Evolutionary conservation across 768 basidiomycete genomes (phyloP), one percentile per base, ranked within the genome.

Genomic region (Chalciporus chontae): DNA sequence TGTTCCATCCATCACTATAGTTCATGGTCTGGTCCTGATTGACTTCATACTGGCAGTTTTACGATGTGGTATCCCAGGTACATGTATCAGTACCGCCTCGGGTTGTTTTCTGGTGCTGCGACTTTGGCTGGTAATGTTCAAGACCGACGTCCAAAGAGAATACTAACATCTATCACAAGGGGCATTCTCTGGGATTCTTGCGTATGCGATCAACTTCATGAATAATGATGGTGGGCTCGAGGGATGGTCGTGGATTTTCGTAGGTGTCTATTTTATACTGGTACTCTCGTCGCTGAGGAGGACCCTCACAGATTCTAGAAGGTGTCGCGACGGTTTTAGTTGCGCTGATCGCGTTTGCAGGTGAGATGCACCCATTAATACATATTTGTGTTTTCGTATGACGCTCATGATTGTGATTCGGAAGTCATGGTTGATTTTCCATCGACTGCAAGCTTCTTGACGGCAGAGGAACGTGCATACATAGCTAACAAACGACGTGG

Each of bases 221-320:
- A 60, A 65, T 23, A 78, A 77, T 0, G 65, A 63, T 0, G 65
- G 57, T 3, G 75, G 78, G 1, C 59, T 78, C 15, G 57, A 73
- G 14, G 83, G 80, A 10, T 85, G 84, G 84, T 78, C 78, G 0
- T 85, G 83, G 84, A 83, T 85, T 42, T 85, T 85, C 48, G 80
- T 83, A 54, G 26, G 26, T 37, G 77, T 63, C 8, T 1, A 2
- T 27, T 4, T 9, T n/a, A 17, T 3, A n/a, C 4, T 5, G 2
- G 32, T 9, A 18, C 23, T n/a, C 21, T 26, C 2, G 8, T 45
- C 4, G 21, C 17, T 27, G 40, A n/a, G 42, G 40, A n/a, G 42
- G 13, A 3, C 3, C 5, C 9, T 11, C 8, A 36, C 17, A 61
- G 60, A 52, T 61, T 14, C 29, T 63, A 0, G 60, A 63, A 36